Evolutionary conservation across 1,284 basidiomycete genomes (phyloP), one percentile per base, ranked within the genome.

Genomic region (Melampsora americana): DNA sequence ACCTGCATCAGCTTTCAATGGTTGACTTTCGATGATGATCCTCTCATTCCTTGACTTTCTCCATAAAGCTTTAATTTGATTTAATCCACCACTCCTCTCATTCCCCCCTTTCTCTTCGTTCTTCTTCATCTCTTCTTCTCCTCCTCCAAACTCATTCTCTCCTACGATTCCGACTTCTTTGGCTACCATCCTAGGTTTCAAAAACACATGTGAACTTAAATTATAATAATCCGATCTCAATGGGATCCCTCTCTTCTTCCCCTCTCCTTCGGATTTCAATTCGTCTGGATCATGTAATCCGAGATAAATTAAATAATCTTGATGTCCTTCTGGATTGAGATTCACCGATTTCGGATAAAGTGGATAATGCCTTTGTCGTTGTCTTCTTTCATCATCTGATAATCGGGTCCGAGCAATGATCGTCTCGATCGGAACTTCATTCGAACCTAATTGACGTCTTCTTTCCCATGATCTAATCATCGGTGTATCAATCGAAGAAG

Each of bases 171-270:
- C 59, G 1, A 30, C 65, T 68, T 68, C 73, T 12, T 53, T 42
- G 20, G 16, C 66, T n/a, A 59, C 60, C 73, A 76, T 76, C 65
- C 66, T 61, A 11, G 73, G 73, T 64, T 76, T 69, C 46, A 76
- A 60, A 53, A 76, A 76, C 16, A 69, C 48, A 26, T 64, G 48
- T 20, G 66, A 68, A 30, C 66, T 62, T 39, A 76, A 42, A 32
- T 61, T 42, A 42, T 76, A 69, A 64, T 68, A 76, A 64, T 62
- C 32, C 9, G 73, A 76, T 16, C 50, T 30, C 32, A 76, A 64
- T 30, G 73, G 73, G n/a, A 68, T n/a, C 32, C 28, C 23, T 20
- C 64, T 59, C 44, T 66, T 66, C 39, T n/a, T 48, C 46, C 23
- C 50, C 28, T 32, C 65, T 32, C 42, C 44, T 50, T 74, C 71